A percentile compares a stretch with the other conserved stretches of the same genome.
phyloP scores from a whole-genome alignment of 805 yeast genomes.

The Metschnikowia cerradonensis region DNA sequence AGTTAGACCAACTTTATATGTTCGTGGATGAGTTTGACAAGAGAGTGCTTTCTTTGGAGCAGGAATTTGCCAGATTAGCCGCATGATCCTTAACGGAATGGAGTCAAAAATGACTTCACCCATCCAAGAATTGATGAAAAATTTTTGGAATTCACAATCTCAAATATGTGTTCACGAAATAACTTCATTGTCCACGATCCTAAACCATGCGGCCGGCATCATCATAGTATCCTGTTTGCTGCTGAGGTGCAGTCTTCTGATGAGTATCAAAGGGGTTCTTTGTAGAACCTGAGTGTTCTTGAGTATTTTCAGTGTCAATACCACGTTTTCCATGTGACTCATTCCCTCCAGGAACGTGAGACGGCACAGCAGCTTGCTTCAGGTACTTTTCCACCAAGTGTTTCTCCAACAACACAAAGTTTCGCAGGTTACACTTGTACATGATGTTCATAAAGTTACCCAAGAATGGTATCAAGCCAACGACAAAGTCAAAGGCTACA shows the following conservation, averaged over 20 bases:
- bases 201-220: background rate
- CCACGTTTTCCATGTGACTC: background rate
- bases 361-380: background rate
- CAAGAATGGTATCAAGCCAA: constrained; percentile 31
- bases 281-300: background rate
- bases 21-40: constrained; percentile 25
- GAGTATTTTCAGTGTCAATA: too few relatives aligned
- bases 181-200: background rate
- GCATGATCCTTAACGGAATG: too few relatives aligned
- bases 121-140: too few relatives aligned
- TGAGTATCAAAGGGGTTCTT: background rate
- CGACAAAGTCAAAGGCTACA: constrained; percentile 35
- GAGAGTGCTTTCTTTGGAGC: constrained; percentile 18
- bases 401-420: constrained; percentile 29
- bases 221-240: constrained; percentile 1
- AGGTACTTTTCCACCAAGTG: constrained; percentile 33
- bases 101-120: too few relatives aligned
- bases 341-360: background rate
- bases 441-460: constrained; percentile 22
- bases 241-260: background rate
- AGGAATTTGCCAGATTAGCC: constrained; percentile 5
- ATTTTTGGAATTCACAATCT: too few relatives aligned
- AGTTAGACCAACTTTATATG: constrained; percentile 46
- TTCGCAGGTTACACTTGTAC: constrained; percentile 25
- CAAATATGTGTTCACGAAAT: too few relatives aligned